Percentiles rank a stretch among this genome's conserved stretches.
These are phyloP conservation scores for Tremella mesenterica DNA, from an alignment of 768 basidiomycete species.

Conservation along the genomic window DNA sequence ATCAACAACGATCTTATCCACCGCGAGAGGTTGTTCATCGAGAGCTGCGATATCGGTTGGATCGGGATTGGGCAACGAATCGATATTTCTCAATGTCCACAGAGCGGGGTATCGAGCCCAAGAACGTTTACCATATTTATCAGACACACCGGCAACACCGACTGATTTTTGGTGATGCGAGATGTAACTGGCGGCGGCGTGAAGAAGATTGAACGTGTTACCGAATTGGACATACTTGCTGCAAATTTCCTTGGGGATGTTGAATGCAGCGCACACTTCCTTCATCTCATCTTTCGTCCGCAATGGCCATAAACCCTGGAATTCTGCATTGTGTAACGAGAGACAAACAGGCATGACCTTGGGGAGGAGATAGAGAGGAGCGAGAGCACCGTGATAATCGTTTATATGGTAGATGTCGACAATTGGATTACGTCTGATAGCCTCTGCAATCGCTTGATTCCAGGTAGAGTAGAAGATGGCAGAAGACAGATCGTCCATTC, in stretches of 20 bases:
- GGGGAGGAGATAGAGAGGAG: conserved; percentile 80
- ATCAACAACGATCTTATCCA: conserved; percentile 70
- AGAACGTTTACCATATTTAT: conserved; percentile 89
- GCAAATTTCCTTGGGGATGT: conserved; percentile 91
- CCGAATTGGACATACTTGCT: conserved; percentile 96
- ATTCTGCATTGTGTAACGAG: conserved; percentile 92
- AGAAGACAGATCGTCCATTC: conserved; percentile 93
- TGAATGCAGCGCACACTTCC: conserved; percentile 95
- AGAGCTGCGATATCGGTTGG: conserved; percentile 89
- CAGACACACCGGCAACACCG: conserved; percentile 92
- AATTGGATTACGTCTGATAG: conserved; percentile 72
- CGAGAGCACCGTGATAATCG: conserved; percentile 86
- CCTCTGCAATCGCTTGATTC: conserved; percentile 93
- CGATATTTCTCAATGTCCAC: conserved; percentile 92
- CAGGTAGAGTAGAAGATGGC: conserved; percentile 97
- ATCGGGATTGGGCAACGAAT: conserved; percentile 85
- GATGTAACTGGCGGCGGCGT: conserved; percentile 87
- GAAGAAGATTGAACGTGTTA: conserved; percentile 91
- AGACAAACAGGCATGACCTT: conserved; percentile 83
- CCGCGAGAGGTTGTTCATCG: conserved; percentile 61
- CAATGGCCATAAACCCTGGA: conserved; percentile 89
- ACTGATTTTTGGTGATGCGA: conserved; percentile 84
- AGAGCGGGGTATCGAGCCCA: conserved; percentile 95
- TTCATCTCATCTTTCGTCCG: conserved; percentile 98
- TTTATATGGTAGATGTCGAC: conserved; percentile 93